Conservation (phyloP, 1,284 basidiomycete genomes). For the Pholiota adiposa region DNA sequence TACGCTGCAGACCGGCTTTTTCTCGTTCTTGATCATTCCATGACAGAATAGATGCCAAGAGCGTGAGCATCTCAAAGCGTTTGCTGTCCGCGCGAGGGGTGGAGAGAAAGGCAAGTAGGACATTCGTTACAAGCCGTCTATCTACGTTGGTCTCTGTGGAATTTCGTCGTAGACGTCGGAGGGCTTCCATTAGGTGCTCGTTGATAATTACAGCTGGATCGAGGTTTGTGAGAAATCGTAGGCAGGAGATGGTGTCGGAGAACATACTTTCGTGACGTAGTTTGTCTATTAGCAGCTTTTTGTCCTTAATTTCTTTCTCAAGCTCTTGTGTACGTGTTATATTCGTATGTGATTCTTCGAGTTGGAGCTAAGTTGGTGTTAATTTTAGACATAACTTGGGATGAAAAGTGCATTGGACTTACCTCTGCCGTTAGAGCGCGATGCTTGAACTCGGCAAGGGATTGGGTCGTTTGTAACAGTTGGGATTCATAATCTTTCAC, state of each 20-base stretch:
- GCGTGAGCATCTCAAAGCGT: slow-evolving; percentile 93
- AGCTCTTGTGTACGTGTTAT: slow-evolving; percentile 70
- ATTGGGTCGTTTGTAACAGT: slow-evolving; percentile 70
- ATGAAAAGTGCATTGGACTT: slow-evolving; percentile 22
- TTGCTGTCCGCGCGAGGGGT: slow-evolving; percentile 93
- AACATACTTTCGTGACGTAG: slow-evolving; percentile 88
- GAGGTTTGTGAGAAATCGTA: slow-evolving; percentile 10
- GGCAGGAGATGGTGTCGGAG: slow-evolving; percentile 1
- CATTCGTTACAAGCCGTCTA: slow-evolving; percentile 91
- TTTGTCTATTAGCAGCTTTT: slow-evolving; percentile 90
- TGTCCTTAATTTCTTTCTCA: slow-evolving; percentile 93
- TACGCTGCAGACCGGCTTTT: slow-evolving; percentile 84
- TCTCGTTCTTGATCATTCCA: slow-evolving; percentile 93
- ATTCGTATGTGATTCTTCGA: slow-evolving; percentile 77
- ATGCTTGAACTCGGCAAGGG: slow-evolving; percentile 84
- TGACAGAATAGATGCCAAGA: slow-evolving; percentile 86
- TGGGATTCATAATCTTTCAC: slow-evolving; percentile 83
- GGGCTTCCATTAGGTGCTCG: slow-evolving; percentile 96
- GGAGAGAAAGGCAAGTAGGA: slow-evolving; percentile 90
- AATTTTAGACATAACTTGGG: not conserved
- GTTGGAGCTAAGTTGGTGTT: slow-evolving; percentile 48
- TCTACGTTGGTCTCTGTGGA: slow-evolving; percentile 92
- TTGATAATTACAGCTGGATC: slow-evolving; percentile 91
- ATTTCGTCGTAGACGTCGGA: slow-evolving; percentile 88
- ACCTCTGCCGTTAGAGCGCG: slow-evolving; percentile 89